Evolutionary conservation across 441 rosid genomes (phyloP).

Genomic region (Bruguiera hainesii): DNA sequence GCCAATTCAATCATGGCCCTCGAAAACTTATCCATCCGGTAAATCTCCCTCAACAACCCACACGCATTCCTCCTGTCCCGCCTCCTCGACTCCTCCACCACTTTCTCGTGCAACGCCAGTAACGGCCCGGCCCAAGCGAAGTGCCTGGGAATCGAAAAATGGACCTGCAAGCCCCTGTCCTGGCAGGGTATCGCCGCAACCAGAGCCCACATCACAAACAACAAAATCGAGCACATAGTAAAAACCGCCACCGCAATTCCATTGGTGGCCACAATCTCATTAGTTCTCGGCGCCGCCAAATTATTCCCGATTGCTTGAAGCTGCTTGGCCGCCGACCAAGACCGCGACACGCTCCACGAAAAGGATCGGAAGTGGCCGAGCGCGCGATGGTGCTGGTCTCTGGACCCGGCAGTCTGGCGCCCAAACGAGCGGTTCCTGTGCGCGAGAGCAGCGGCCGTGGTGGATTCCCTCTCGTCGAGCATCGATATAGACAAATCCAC

Average conservation of each 20-base stretch:
- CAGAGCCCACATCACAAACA: slow-evolving; percentile 83
- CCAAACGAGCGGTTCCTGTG: slow-evolving; percentile 86
- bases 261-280: slow-evolving; percentile 45
- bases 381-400: slow-evolving; percentile 39
- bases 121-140: slow-evolving; percentile 59
- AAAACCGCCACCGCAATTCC: slow-evolving; percentile 62
- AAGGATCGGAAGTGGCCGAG: slow-evolving; percentile 70
- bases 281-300: slow-evolving; percentile 48
- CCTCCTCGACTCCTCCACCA: slow-evolving; percentile 76
- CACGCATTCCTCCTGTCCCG: slow-evolving; percentile 72
- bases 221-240: slow-evolving; percentile 59
- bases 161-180: slow-evolving; percentile 79
- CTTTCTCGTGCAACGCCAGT: slow-evolving; percentile 59
- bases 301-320: slow-evolving; percentile 77
- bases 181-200: slow-evolving; percentile 94
- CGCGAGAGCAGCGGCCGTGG: slow-evolving; percentile 25
- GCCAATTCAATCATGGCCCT: slow-evolving; percentile 57
- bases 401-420: slow-evolving; percentile 35
- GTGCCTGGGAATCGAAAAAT: slow-evolving; percentile 64
- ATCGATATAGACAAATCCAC: slow-evolving; percentile 70
- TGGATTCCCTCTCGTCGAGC: slow-evolving; percentile 80
- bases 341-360: slow-evolving; percentile 87
- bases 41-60: slow-evolving; percentile 77
- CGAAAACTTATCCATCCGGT: slow-evolving; percentile 61
- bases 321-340: slow-evolving; percentile 91